Conservation (phyloP, 1,284 basidiomycete genomes). For the Cystobasidium sp. region DNA sequence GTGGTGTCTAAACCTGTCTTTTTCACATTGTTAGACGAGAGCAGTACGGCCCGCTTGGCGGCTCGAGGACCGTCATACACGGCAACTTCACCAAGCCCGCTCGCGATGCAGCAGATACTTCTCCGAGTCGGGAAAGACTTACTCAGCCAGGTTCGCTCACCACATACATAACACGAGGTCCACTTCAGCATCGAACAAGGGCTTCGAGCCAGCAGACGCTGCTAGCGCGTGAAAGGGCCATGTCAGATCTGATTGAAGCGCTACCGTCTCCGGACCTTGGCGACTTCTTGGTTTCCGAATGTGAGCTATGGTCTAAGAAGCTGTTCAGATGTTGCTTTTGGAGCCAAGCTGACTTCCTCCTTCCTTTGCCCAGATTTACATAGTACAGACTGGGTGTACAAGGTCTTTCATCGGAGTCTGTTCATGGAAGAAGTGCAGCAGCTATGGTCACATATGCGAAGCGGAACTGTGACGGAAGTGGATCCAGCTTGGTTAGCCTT, state of each 20-base stretch:
- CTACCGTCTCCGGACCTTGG: slow-evolving; percentile 13
- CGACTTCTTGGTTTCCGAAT: slow-evolving; percentile 17
- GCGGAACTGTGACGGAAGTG: not conserved
- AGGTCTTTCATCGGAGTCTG: slow-evolving; percentile 1
- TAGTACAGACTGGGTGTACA: slow-evolving; percentile 18
- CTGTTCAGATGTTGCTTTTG: not conserved
- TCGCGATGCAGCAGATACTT: not conserved
- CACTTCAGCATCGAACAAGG: not conserved
- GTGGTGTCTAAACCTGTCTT: not conserved
- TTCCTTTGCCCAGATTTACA: not conserved
- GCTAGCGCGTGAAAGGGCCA: not conserved
- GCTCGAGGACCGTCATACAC: slow-evolving; percentile 12
- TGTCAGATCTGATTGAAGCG: slow-evolving; percentile 4
- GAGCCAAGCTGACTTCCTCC: not conserved
- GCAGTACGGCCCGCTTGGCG: slow-evolving; percentile 13
- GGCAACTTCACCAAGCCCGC: slow-evolving; percentile 8
- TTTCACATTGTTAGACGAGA: not conserved
- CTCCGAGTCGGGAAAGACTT: not conserved
- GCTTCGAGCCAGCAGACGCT: not conserved
- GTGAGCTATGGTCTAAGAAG: not conserved
- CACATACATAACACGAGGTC: slow-evolving; percentile 1
- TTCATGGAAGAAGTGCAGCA: slow-evolving; percentile 17
- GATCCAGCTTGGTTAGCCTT: slow-evolving; percentile 19
- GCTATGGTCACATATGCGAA: slow-evolving; percentile 4
- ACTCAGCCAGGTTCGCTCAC: not conserved